Evolutionary conservation across 495 filamentous ascomycete species (phyloP), one percentile per base, ranked within the genome.

Genomic region (Penicillium ochrochloron): DNA sequence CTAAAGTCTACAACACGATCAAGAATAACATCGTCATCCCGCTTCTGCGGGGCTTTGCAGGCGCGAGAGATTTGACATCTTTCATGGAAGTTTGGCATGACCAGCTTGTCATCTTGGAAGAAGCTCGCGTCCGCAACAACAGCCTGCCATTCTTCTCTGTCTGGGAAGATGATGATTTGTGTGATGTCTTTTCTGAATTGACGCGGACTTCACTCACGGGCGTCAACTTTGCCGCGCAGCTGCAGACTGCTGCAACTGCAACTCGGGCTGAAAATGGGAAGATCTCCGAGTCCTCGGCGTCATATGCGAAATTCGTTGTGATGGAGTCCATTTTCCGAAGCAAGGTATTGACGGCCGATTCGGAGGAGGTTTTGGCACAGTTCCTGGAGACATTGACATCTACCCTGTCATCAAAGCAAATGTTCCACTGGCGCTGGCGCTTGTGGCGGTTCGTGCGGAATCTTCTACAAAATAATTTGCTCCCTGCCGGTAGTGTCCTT

Each of bases 41-140:
- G 1, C 76, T 93, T 9, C 78, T 91, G 59, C 75, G 80, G 14
- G 89, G 85, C 2, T 92, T 89, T 70, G 82, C 83, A 34, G 82
- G 82, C 35, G 86, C 87, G 57, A 83, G 91, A 70, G 85, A 92
- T 63, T 70, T 95, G 35, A 65, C 82, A 9, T 82, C 82, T 5
- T 95, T 94, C 69, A 76, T 93, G 66, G 78, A 82, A 34, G 70
- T 84, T 15, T 95, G 92, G 92, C 78, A 85, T 48, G 73, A 79
- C 11, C 85, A 89, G 66, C 81, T 94, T 10, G 67, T 76, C 27
- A 66, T 76, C 25, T 68, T 79, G n/a, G 80, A 86, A 60, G 69
- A 74, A 57, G 69, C 75, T 54, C 72, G 78, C 44, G 60, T 74
- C 35, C 63, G 75, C 58, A 68, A 78, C 62, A 59, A 52, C 19